A percentile compares a stretch with the other conserved stretches of the same genome.
Conservation (phyloP, 306 rosid species). For the Malus orientalis region DNA sequence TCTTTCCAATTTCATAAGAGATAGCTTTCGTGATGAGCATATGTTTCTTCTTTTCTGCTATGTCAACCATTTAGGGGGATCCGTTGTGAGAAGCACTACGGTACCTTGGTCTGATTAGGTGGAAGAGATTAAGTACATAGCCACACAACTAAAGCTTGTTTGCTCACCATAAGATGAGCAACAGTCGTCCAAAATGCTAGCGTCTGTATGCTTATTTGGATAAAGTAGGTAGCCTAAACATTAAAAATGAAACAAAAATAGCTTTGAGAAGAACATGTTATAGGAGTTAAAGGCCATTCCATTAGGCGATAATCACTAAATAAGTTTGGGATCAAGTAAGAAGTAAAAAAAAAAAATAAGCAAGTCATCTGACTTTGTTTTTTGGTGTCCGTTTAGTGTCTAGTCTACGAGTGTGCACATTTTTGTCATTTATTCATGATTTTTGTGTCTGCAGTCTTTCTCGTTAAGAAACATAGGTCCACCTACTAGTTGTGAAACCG, state of each 20-base stretch:
- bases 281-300: background rate
- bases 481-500: background rate
- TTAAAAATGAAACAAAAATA: background rate
- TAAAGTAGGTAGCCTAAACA: background rate
- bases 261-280: background rate
- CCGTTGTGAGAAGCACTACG: background rate
- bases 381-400: background rate
- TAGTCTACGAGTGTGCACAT: background rate
- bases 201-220: background rate
- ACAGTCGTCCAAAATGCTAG: background rate
- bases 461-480: background rate
- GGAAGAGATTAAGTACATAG: background rate
- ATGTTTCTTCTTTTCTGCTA: background rate
- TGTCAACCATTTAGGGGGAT: background rate
- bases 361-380: background rate
- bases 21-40: background rate
- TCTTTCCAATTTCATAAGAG: background rate
- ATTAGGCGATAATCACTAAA: background rate
- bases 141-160: background rate
- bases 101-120: background rate
- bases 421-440: background rate
- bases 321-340: background rate
- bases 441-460: background rate
- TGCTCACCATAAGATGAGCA: background rate
- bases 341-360: background rate